Conservation (phyloP, 305 asterid genomes). For the Fraxinus velutina region DNA sequence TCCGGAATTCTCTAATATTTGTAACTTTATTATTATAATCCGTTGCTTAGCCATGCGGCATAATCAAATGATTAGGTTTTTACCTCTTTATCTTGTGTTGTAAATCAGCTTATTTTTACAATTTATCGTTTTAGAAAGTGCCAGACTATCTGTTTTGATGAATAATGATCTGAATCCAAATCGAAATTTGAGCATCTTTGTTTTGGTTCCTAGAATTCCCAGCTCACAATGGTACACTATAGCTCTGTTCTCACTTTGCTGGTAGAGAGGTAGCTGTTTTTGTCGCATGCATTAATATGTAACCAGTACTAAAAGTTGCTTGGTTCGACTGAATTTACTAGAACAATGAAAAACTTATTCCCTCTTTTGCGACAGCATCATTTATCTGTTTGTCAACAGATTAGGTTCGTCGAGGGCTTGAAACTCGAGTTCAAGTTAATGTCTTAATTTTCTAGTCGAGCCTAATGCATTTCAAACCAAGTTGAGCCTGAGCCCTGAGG, state of each 20-base stretch:
- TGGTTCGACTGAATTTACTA: not conserved
- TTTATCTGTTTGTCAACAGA: not conserved
- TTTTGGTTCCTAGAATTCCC: not conserved
- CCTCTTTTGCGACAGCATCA: not conserved
- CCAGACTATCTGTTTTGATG: constrained; percentile 27
- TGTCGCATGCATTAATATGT: not conserved
- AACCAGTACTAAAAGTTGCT: not conserved
- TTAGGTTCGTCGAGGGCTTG: not conserved
- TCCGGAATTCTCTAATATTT: constrained; percentile 16
- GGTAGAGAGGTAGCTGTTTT: not conserved
- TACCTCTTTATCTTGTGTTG: constrained; percentile 17
- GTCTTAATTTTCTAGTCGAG: not conserved
- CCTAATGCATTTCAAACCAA: not conserved
- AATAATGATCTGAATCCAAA: constrained; percentile 30
- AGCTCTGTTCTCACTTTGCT: not conserved
- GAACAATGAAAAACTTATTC: not conserved
- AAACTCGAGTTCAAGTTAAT: not conserved
- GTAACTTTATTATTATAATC: constrained; percentile 22
- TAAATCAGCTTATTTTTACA: constrained; percentile 25
- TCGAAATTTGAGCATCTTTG: constrained; percentile 21
- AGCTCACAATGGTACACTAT: not conserved
- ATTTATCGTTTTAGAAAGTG: not conserved
- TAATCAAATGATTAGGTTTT: not conserved
- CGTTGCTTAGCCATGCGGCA: constrained; percentile 19
- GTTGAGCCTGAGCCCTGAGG: not conserved